A percentile compares a stretch with the other conserved stretches of the same genome.
Conservation (phyloP, 2,329 filamentous ascomycete genomes). For the Neopestalotiopsis sp. region DNA sequence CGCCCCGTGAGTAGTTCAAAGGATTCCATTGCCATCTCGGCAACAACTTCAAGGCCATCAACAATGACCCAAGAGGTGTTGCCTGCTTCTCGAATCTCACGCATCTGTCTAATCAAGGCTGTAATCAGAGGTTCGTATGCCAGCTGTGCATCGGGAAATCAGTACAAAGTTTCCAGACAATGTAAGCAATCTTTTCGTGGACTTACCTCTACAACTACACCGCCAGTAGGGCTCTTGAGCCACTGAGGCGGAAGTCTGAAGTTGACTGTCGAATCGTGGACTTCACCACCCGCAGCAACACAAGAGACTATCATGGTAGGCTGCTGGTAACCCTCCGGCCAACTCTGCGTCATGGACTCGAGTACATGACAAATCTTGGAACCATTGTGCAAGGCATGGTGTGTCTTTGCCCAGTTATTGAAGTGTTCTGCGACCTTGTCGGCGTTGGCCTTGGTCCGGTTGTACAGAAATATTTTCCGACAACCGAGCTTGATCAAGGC, state of each 20-base stretch:
- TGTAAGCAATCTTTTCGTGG: background rate
- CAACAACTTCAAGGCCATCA: slow-evolving; percentile 74
- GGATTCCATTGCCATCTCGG: slow-evolving; percentile 77
- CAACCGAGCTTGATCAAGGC: slow-evolving; percentile 76
- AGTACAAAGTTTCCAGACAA: background rate
- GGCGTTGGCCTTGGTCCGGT: slow-evolving; percentile 67
- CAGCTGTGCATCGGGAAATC: slow-evolving; percentile 42
- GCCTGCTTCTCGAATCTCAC: slow-evolving; percentile 51
- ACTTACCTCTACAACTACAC: slow-evolving; percentile 70
- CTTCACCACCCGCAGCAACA: slow-evolving; percentile 69
- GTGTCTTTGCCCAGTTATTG: slow-evolving; percentile 54
- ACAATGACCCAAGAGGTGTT: slow-evolving; percentile 72
- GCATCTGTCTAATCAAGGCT: slow-evolving; percentile 71
- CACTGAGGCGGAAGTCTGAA: slow-evolving; percentile 74
- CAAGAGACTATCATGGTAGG: slow-evolving; percentile 77
- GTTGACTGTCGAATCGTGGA: slow-evolving; percentile 66
- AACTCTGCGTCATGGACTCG: slow-evolving; percentile 60
- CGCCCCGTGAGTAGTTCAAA: slow-evolving; percentile 79
- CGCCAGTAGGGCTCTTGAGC: slow-evolving; percentile 73
- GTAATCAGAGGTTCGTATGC: slow-evolving; percentile 76
- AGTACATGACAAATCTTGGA: slow-evolving; percentile 59
- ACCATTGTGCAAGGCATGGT: slow-evolving; percentile 40
- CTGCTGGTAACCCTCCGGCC: slow-evolving; percentile 66
- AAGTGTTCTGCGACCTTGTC: slow-evolving; percentile 70
- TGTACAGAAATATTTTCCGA: slow-evolving; percentile 74